Evolutionary conservation across 108 stramenopile species (phyloP).

Genomic region (Chaetoceros tenuissimus): DNA sequence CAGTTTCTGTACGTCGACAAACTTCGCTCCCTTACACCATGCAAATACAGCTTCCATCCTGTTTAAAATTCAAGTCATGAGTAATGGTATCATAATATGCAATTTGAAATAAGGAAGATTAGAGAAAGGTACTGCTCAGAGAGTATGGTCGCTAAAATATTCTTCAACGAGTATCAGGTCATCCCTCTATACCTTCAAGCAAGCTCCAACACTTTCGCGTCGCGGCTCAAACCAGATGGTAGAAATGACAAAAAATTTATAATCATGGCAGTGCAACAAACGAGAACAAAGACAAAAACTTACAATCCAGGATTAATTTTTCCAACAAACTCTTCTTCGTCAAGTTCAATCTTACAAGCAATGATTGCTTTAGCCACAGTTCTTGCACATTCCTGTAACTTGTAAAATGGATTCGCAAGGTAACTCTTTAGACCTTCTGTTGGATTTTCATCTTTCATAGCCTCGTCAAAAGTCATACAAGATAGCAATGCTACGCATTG

Average conservation of each 20-base stretch:
- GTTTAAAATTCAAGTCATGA: slow-evolving; percentile 3
- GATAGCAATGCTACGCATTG: slow-evolving; percentile 87
- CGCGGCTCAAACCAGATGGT: slow-evolving; percentile 55
- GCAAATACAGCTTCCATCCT: slow-evolving; percentile 97
- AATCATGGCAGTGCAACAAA: slow-evolving; percentile 31
- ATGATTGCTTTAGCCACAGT: slow-evolving; percentile 81
- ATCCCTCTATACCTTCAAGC: slow-evolving; percentile 19
- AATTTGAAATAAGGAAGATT: background rate
- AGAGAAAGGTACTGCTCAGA: slow-evolving; percentile 45
- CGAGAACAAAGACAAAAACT: slow-evolving; percentile 21
- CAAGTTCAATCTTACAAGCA: slow-evolving; percentile 83
- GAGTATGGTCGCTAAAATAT: slow-evolving; percentile 71
- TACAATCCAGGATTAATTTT: slow-evolving; percentile 88
- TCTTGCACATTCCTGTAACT: slow-evolving; percentile 72
- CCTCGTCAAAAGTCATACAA: slow-evolving; percentile 90
- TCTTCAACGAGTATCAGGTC: slow-evolving; percentile 53
- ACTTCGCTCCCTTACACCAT: slow-evolving; percentile 96
- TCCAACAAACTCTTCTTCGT: slow-evolving; percentile 84
- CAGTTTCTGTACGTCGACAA: slow-evolving; percentile 91
- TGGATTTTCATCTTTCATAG: slow-evolving; percentile 63
- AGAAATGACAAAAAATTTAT: slow-evolving; percentile 32
- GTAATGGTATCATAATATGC: background rate
- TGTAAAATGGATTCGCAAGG: slow-evolving; percentile 66
- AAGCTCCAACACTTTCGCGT: slow-evolving; percentile 40
- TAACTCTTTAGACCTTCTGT: slow-evolving; percentile 63